Evolutionary conservation across 1,284 basidiomycete genomes (phyloP).

Genomic region (Rhodotorula sp.): DNA sequence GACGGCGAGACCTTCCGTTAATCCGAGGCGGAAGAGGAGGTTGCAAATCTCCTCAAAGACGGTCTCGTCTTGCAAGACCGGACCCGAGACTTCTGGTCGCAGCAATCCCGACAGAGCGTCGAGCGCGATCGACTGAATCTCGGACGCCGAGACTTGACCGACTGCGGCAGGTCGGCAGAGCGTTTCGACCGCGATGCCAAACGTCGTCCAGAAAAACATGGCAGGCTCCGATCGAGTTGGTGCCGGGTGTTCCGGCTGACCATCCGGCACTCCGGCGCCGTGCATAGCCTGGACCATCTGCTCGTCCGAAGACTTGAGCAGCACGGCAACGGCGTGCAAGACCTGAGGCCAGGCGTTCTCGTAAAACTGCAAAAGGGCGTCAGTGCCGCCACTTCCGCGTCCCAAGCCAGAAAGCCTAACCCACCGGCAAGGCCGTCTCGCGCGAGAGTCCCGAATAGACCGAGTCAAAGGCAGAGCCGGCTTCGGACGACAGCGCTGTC

Average conservation of each 20-base stretch:
- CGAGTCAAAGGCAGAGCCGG: conserved; percentile 60
- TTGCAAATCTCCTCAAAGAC: conserved; percentile 88
- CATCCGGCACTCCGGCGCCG: conserved; percentile 57
- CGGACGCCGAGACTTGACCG: conserved; percentile 45
- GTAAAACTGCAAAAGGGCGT: conserved; percentile 68
- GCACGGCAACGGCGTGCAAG: conserved; percentile 78
- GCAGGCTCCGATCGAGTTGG: conserved; percentile 59
- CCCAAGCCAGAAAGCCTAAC: conserved; percentile 47
- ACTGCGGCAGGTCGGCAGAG: conserved; percentile 66
- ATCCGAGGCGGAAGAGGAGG: conserved; percentile 81
- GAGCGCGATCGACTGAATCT: conserved; percentile 60
- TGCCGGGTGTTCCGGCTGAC: conserved; percentile 27
- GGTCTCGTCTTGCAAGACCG: conserved; percentile 70
- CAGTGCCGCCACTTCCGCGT: neutral
- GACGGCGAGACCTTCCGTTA: conserved; percentile 74
- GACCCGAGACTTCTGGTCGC: conserved; percentile 73
- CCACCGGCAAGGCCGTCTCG: conserved; percentile 82
- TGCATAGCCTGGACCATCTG: conserved; percentile 76
- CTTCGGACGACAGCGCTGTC: conserved; percentile 62
- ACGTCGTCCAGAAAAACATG: conserved; percentile 81
- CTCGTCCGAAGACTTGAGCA: conserved; percentile 70
- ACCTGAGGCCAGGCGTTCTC: conserved; percentile 77
- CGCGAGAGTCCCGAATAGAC: conserved; percentile 83
- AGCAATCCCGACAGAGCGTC: conserved; percentile 76
- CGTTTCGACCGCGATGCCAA: conserved; percentile 89